Percentiles rank a stretch among this genome's conserved stretches.
phyloP scores from a whole-genome alignment of 305 asterid genomes.

The Ilex paraguariensis region DNA sequence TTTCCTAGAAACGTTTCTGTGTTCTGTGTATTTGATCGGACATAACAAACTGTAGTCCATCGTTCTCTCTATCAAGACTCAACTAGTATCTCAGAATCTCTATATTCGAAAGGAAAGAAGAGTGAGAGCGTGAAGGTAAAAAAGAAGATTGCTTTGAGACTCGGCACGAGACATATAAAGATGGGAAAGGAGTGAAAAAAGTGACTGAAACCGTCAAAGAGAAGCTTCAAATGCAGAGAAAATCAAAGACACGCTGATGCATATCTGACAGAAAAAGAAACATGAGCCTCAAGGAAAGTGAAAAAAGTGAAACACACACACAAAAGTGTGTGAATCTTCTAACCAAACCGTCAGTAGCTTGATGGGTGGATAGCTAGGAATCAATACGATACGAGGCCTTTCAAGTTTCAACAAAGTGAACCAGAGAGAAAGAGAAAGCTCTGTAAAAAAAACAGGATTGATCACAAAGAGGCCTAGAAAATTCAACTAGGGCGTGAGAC shows the following conservation, averaged over 20 bases:
- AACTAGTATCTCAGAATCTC: slow-evolving; percentile 4
- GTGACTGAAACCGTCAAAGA: too few relatives aligned
- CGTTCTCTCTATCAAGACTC: background rate
- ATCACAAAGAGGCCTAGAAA: too few relatives aligned
- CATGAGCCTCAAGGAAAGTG: slow-evolving; percentile 2
- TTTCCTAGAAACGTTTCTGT: slow-evolving; percentile 34
- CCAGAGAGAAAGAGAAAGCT: too few relatives aligned
- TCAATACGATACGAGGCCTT: too few relatives aligned
- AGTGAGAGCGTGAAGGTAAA: slow-evolving; percentile 2
- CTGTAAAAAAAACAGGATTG: too few relatives aligned
- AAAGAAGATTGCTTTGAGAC: slow-evolving; percentile 32
- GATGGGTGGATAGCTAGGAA: too few relatives aligned
- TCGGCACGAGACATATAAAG: background rate
- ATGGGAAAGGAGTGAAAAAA: background rate
- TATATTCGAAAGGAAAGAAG: background rate
- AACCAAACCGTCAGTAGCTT: too few relatives aligned
- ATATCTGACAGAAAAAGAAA: background rate
- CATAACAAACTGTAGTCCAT: slow-evolving; percentile 39
- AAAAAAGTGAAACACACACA: background rate
- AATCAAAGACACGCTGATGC: slow-evolving; percentile 6
- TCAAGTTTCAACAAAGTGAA: too few relatives aligned
- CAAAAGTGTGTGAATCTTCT: too few relatives aligned
- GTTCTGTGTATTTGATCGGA: slow-evolving; percentile 59
- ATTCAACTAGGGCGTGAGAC: too few relatives aligned
- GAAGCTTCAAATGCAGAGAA: background rate